phyloP scores from a whole-genome alignment of 23 red algal species.

The Agarophyton chilense region DNA sequence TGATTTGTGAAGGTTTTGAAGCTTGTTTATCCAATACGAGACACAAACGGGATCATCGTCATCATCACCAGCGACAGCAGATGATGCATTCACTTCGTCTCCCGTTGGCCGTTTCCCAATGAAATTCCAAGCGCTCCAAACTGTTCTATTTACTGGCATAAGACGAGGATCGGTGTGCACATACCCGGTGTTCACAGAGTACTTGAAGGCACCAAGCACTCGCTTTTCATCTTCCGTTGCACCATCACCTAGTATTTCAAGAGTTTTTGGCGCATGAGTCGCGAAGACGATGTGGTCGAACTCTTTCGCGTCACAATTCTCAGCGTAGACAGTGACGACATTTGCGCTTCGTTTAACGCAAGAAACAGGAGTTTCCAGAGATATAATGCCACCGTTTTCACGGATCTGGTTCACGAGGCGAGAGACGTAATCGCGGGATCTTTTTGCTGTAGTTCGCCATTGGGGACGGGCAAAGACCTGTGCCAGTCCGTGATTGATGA shows the following conservation, averaged over 20 bases:
- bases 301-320: slow-evolving; percentile 8
- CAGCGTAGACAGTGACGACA: slow-evolving; percentile 42
- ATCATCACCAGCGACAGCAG: background rate
- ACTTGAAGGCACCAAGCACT: slow-evolving; percentile 76
- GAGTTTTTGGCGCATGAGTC: slow-evolving; percentile 77
- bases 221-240: slow-evolving; percentile 66
- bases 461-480: slow-evolving; percentile 87
- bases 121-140: slow-evolving; percentile 98
- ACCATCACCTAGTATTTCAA: slow-evolving; percentile 56
- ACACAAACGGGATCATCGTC: slow-evolving; percentile 79
- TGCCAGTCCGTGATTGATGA: slow-evolving; percentile 95
- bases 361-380: slow-evolving; percentile 44
- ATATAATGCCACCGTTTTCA: slow-evolving; percentile 31
- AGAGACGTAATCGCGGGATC: slow-evolving; percentile 79
- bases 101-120: slow-evolving; percentile 9
- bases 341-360: slow-evolving; percentile 18
- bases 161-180: slow-evolving; percentile 81
- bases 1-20: slow-evolving; percentile 84
- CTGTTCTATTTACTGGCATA: slow-evolving; percentile 68
- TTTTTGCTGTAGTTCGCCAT: slow-evolving; percentile 87
- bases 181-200: slow-evolving; percentile 60
- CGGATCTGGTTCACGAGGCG: slow-evolving; percentile 38
- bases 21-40: slow-evolving; percentile 89
- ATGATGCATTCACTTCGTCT: background rate
- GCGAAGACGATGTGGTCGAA: slow-evolving; percentile 95